These are phyloP conservation scores for Pseudozyma tsukubaensis DNA, from an alignment of 1,284 basidiomycete species.

Conservation along the genomic window DNA sequence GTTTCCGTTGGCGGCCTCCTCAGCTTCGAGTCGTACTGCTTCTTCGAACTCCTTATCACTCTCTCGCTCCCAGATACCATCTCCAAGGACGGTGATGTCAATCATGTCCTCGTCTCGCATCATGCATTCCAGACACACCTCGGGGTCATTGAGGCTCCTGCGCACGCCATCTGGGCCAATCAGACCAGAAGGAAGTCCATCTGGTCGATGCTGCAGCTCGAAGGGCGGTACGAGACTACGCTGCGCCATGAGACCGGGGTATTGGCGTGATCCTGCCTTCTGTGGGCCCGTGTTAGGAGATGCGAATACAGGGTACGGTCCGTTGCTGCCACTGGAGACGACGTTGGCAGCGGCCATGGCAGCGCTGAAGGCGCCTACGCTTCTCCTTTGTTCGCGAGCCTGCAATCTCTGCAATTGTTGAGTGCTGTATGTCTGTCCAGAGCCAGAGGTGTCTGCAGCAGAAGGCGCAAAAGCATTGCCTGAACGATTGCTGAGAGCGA, in stretches of 20 bases:
- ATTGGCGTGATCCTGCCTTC: constrained; percentile 51
- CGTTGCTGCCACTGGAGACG: constrained; percentile 56
- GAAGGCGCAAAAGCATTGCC: constrained; percentile 7
- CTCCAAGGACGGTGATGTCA: constrained; percentile 87
- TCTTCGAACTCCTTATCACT: constrained; percentile 87
- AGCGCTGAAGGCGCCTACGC: constrained; percentile 59
- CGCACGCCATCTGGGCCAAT: constrained; percentile 63
- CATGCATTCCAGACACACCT: constrained; percentile 95
- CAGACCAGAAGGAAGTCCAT: constrained; percentile 60
- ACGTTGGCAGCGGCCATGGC: constrained; percentile 56
- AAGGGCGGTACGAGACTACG: constrained; percentile 65
- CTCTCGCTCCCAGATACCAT: constrained; percentile 89
- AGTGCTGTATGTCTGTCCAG: constrained; percentile 48
- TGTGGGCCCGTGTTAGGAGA: constrained; percentile 31
- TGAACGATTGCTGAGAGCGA: constrained; percentile 17
- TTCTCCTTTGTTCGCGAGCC: constrained; percentile 57
- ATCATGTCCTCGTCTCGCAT: constrained; percentile 99
- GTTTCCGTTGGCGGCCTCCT: constrained; percentile 37
- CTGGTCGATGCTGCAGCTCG: constrained; percentile 66
- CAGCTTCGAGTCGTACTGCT: constrained; percentile 77
- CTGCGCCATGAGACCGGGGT: constrained; percentile 64
- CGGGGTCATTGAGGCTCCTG: constrained; percentile 70
- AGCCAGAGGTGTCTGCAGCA: constrained; percentile 7
- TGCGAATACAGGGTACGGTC: constrained; percentile 62
- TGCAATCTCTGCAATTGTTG: constrained; percentile 62